phyloP scores from a whole-genome alignment of 805 yeast species.

The Barnettozyma siamensis region DNA sequence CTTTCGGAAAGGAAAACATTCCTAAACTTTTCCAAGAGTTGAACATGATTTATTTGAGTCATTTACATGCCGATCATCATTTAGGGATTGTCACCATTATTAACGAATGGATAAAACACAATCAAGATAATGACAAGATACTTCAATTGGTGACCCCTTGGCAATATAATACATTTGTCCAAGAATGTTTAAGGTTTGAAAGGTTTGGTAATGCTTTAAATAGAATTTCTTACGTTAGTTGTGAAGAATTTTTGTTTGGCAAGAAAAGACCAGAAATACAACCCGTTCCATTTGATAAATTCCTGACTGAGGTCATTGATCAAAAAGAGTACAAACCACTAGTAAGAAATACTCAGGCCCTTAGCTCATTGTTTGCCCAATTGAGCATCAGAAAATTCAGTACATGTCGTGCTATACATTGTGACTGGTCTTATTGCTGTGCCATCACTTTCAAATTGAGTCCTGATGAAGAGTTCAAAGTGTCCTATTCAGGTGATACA shows the following conservation, averaged over 20 bases:
- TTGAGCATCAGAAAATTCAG: conserved; percentile 38
- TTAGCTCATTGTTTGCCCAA: conserved; percentile 34
- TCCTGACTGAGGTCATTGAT: conserved; percentile 1
- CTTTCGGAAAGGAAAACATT: conserved; percentile 44
- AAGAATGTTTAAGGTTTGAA: conserved; percentile 62
- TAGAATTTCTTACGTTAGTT: conserved; percentile 47
- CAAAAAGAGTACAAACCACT: not conserved
- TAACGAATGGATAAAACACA: conserved; percentile 53
- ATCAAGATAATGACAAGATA: conserved; percentile 33
- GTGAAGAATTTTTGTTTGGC: conserved; percentile 50
- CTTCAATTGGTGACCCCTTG: conserved; percentile 69
- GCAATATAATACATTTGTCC: conserved; percentile 60
- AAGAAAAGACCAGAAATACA: conserved; percentile 28
- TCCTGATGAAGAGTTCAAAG: conserved; percentile 40
- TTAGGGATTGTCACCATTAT: conserved; percentile 73
- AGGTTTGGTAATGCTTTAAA: conserved; percentile 28
- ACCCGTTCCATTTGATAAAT: conserved; percentile 25
- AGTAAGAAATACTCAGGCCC: conserved; percentile 23
- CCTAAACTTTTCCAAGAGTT: conserved; percentile 51
- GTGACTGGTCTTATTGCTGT: conserved; percentile 74
- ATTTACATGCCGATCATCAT: conserved; percentile 96
- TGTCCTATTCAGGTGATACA: conserved; percentile 93
- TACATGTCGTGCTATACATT: conserved; percentile 79
- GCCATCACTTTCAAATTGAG: conserved; percentile 41
- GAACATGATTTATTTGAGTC: conserved; percentile 67